These are phyloP conservation scores for Capronia coronata DNA, from an alignment of 2,329 filamentous ascomycete species.

Conservation along the genomic window DNA sequence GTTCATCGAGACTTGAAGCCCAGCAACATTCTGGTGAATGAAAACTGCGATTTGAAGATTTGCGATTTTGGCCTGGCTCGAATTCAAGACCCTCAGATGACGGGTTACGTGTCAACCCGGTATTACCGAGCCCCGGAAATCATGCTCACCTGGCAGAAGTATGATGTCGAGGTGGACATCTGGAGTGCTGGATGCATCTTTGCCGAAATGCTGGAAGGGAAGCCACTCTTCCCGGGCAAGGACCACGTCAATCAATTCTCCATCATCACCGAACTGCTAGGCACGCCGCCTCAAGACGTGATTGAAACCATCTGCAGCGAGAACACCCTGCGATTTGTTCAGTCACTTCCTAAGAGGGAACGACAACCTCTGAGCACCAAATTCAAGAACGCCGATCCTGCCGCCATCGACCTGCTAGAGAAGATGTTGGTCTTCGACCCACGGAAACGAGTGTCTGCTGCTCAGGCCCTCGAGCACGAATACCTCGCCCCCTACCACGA, in stretches of 20 bases:
- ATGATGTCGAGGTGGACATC: conserved; percentile 97
- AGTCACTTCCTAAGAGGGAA: conserved; percentile 91
- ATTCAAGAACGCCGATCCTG: conserved; percentile 89
- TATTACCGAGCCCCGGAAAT: conserved; percentile 99
- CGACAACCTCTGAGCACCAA: conserved; percentile 78
- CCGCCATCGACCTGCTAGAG: conserved; percentile 91
- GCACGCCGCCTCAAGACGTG: conserved; percentile 94
- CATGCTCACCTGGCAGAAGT: conserved; percentile 99
- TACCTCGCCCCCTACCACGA: conserved; percentile 97
- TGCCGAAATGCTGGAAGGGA: conserved; percentile 97
- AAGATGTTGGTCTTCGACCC: conserved; percentile 97
- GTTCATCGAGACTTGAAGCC: conserved; percentile 97
- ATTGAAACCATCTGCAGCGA: conserved; percentile 98
- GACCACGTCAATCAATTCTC: conserved; percentile 99
- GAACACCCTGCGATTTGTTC: conserved; percentile 95
- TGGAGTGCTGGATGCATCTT: conserved; percentile 99
- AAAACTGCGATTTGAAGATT: conserved; percentile 99
- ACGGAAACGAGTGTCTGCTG: conserved; percentile 86
- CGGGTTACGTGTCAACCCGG: conserved; percentile 94
- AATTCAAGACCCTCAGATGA: conserved; percentile 99
- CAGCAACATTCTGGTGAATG: conserved; percentile 98
- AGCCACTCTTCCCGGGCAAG: conserved; percentile 96
- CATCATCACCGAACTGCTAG: conserved; percentile 95
- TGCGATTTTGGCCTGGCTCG: conserved; percentile 97
- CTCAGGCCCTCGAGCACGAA: conserved; percentile 78